Conservation (phyloP, 108 stramenopile genomes). For the Heterococcus sp. region DNA sequence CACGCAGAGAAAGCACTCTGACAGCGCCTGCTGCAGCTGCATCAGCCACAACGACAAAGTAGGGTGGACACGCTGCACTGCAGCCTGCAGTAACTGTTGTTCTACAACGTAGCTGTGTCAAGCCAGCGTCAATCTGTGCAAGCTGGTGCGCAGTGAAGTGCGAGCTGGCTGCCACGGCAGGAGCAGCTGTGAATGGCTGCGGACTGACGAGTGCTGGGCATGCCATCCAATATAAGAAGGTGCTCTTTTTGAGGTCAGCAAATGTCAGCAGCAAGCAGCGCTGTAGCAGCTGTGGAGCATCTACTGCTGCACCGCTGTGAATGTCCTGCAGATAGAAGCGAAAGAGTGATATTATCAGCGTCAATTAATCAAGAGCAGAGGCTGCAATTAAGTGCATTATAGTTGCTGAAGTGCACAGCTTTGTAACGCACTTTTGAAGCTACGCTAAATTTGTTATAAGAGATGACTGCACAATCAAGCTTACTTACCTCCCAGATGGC, state of each 20-base stretch:
- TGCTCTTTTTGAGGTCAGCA: slow-evolving; percentile 59
- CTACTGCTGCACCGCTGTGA: slow-evolving; percentile 11
- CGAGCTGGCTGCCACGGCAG: slow-evolving; percentile 5
- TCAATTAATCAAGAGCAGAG: no score
- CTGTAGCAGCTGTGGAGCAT: slow-evolving; percentile 28
- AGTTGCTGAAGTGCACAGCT: no score
- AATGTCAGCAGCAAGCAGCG: slow-evolving; percentile 52
- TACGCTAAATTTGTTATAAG: no score
- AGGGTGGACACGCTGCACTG: slow-evolving; percentile 21
- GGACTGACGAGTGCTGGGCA: slow-evolving; percentile 50
- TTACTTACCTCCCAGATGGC: slow-evolving; percentile 29
- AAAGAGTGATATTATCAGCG: no score
- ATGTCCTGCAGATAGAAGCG: no score
- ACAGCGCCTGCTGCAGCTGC: not conserved
- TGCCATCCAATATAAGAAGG: slow-evolving; percentile 60
- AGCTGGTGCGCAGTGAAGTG: not conserved
- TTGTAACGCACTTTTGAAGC: no score
- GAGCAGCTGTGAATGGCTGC: slow-evolving; percentile 11
- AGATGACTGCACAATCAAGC: no score
- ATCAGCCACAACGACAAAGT: slow-evolving; percentile 3
- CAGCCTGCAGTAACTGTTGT: slow-evolving; percentile 8
- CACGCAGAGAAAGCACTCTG: slow-evolving; percentile 14
- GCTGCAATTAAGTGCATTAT: no score
- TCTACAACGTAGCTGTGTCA: slow-evolving; percentile 4
- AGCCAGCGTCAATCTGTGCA: not conserved